Conservation (phyloP, 2,329 filamentous ascomycete genomes). For the Diatrype stigma region DNA sequence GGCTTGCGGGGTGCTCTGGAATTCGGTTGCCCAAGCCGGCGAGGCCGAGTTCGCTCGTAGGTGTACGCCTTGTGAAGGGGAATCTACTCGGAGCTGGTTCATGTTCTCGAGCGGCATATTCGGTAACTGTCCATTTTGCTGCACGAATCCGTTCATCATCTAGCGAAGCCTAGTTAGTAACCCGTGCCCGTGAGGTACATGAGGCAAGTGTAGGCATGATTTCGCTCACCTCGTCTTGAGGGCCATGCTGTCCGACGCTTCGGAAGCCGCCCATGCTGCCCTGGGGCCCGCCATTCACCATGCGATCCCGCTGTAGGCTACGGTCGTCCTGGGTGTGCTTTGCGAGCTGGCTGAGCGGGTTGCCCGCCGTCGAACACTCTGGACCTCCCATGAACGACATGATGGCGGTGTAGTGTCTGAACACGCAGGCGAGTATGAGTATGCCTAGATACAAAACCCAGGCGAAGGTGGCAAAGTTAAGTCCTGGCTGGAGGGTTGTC, state of each 20-base stretch:
- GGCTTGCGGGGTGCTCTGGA: conserved; percentile 48
- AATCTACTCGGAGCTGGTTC: conserved; percentile 40
- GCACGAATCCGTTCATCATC: conserved; percentile 93
- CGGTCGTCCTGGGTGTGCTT: conserved; percentile 98
- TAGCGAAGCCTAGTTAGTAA: conserved; percentile 35
- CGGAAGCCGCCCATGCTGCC: conserved; percentile 74
- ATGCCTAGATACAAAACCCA: conserved; percentile 7
- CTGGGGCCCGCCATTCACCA: conserved; percentile 70
- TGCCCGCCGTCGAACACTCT: conserved; percentile 93
- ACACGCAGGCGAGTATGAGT: neutral
- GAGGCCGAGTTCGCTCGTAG: conserved; percentile 51
- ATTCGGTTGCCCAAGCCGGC: conserved; percentile 51
- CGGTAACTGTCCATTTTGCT: conserved; percentile 63
- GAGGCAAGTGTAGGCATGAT: too few species aligned
- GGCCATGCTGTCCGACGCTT: conserved; percentile 62
- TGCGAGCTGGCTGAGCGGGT: conserved; percentile 94
- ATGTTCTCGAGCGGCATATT: conserved; percentile 48
- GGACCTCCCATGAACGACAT: conserved; percentile 97
- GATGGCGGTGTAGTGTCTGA: conserved; percentile 21
- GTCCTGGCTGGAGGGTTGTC: neutral
- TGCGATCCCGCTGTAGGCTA: conserved; percentile 84
- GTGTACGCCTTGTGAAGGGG: conserved; percentile 45
- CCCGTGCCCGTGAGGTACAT: neutral
- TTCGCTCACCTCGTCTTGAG: conserved; percentile 64
- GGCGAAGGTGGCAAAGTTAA: neutral